Conservation (phyloP, 768 basidiomycete species). For the Termitomyces sp. region DNA sequence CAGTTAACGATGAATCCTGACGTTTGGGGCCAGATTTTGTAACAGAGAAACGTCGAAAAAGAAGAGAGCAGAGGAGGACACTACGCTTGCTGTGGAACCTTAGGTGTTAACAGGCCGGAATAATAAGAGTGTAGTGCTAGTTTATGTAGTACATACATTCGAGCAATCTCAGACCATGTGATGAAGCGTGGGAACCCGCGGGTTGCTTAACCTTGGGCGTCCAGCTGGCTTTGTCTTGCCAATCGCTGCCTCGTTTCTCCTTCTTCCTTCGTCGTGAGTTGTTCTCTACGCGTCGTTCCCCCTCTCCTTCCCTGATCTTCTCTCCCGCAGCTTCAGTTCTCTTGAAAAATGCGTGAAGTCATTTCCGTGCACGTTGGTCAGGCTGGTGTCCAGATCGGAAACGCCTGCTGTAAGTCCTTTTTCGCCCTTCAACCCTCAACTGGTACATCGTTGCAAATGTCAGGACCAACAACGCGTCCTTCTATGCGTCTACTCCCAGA, state of each 20-base stretch:
- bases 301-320: slow-evolving; percentile 17
- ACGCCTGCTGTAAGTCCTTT: slow-evolving; percentile 83
- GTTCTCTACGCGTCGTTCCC: slow-evolving; percentile 20
- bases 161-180: slow-evolving; percentile 47
- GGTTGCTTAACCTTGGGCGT: slow-evolving; percentile 41
- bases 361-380: slow-evolving; percentile 97
- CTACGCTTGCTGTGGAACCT: not conserved
- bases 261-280: slow-evolving; percentile 24
- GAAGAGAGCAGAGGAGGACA: not conserved
- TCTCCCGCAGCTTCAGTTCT: slow-evolving; percentile 19
- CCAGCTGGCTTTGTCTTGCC: slow-evolving; percentile 40
- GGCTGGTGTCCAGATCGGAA: slow-evolving; percentile 92
- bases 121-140: not conserved
- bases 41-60: not conserved
- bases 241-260: slow-evolving; percentile 31
- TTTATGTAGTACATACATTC: slow-evolving; percentile 19
- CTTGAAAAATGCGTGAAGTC: slow-evolving; percentile 76
- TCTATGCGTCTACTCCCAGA: slow-evolving; percentile 1
- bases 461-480: slow-evolving; percentile 14
- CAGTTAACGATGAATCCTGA: too few species aligned
- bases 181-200: slow-evolving; percentile 40
- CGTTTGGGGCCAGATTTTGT: slow-evolving; percentile 21
- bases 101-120: not conserved
- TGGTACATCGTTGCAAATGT: slow-evolving; percentile 2
- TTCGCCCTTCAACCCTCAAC: slow-evolving; percentile 3